Evolutionary conservation across 495 filamentous ascomycete genomes (phyloP).

Genomic region (Lasiosphaeria miniovina): DNA sequence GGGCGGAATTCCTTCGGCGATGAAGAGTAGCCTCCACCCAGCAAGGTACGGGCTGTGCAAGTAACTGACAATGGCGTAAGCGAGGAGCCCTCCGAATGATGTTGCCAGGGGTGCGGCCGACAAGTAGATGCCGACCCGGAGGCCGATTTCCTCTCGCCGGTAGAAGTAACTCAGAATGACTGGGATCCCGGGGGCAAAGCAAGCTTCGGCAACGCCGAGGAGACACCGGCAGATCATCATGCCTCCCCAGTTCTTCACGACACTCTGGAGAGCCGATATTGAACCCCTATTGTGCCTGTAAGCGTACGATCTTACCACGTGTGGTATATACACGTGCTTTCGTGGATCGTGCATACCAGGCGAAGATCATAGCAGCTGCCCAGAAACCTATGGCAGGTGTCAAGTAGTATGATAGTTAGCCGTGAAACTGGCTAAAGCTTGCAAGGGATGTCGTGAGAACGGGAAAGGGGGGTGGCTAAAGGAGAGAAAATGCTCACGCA

Average conservation of each 20-base stretch:
- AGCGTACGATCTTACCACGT: conserved; percentile 17
- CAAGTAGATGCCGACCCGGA: conserved; percentile 74
- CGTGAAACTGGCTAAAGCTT: too few species aligned
- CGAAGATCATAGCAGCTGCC: too few species aligned
- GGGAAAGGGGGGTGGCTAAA: too few species aligned
- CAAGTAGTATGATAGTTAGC: too few species aligned
- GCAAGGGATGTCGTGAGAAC: too few species aligned
- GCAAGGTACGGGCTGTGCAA: conserved; percentile 50
- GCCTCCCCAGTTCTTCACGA: conserved; percentile 57
- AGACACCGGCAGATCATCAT: conserved; percentile 68
- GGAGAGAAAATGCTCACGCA: too few species aligned
- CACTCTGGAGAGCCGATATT: conserved; percentile 58
- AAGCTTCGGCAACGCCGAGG: conserved; percentile 65
- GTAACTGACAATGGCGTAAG: conserved; percentile 73
- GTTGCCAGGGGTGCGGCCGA: conserved; percentile 78
- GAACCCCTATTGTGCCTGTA: conserved; percentile 45
- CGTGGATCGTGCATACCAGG: too few species aligned
- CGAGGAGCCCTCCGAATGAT: conserved; percentile 78
- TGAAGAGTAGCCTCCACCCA: conserved; percentile 73
- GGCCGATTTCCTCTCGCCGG: conserved; percentile 69
- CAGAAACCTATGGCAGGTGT: too few species aligned
- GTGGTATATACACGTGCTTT: not conserved
- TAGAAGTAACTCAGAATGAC: conserved; percentile 85
- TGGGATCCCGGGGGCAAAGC: conserved; percentile 67
- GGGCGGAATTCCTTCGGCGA: conserved; percentile 78